Base-by-base conservation (phyloP, 177 flowering plant genomes). In the Vitis hybrid region DNA sequence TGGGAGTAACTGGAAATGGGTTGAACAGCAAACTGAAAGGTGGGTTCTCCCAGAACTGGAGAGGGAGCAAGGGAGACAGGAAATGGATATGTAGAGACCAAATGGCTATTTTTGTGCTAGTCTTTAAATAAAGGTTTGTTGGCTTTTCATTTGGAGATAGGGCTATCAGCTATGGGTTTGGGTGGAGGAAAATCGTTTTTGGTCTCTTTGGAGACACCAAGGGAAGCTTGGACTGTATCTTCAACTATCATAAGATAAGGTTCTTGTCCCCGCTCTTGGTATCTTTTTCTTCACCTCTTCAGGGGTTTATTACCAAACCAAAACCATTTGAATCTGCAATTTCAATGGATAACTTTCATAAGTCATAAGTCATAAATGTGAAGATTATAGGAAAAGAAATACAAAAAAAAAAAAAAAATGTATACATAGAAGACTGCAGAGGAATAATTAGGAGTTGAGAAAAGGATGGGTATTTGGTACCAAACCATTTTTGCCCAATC, bases 131-230 rank as follows among this genome's bases (percentile, higher is more conserved):
- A 15, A 1, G 11, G 58, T 49, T 51, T 50, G 24, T 72, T 83
- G 87, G 85, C 87, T 76, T 83, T 85, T 87, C 66, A 73, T 44
- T 14, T 64, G 62, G 14, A 81, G 90, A 87, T 87, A 85, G 88
- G 87, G 90, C 75, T 85, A 72, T 62, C 31, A 28, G 4, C 31
- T 28, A 28, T 4, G 31, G 73, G 20, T 49, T 57, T 81, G 86
- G 65, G 86, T 80, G 88, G 88, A 65, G 79, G 87, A 82, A 81
- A 84, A 18, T 79, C 8, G 80, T 47, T 53, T 72, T 65, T 83
- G 83, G 82, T 58, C 77, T 75, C 79, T 79, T 66, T 54, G 70
- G 57, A 75, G 71, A 69, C 74, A 62, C 83, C 74, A 77, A 72
- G 75, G 69, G 77, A 77, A 70, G 72, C 74, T 68, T 67, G 71